A percentile compares a stretch with the other conserved stretches of the same genome.
Evolutionary conservation across 108 stramenopile genomes (phyloP).

Genomic region (Bacterosira constricta): DNA sequence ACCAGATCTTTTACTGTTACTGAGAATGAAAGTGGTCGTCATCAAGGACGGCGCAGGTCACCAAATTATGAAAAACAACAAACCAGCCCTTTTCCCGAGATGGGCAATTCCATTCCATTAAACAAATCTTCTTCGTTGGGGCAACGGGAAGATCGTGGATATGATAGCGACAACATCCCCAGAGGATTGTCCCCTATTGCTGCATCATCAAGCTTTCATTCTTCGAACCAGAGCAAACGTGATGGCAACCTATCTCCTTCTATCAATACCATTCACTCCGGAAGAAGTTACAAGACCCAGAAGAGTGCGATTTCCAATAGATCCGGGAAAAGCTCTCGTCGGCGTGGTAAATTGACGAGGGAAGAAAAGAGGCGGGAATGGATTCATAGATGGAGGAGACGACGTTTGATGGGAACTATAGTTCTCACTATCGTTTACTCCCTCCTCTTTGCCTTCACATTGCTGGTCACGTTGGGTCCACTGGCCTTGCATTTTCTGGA

Average conservation of each 20-base stretch:
- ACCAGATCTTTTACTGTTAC: no score
- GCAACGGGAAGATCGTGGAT: no score
- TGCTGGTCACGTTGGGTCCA: slow-evolving; percentile 16
- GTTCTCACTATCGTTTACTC: slow-evolving; percentile 5
- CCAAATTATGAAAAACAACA: no score
- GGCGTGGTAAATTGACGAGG: slow-evolving; percentile 6
- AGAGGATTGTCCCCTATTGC: no score
- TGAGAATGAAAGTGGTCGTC: no score
- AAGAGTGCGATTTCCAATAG: not conserved
- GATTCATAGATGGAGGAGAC: not conserved
- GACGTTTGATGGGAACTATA: slow-evolving; percentile 16
- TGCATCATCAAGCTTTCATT: no score
- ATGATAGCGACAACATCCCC: no score
- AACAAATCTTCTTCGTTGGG: no score
- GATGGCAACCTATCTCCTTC: slow-evolving; percentile 1
- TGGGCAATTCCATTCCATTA: no score
- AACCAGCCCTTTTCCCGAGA: no score
- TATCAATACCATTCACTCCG: not conserved
- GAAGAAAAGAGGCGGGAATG: slow-evolving; percentile 14
- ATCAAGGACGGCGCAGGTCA: no score
- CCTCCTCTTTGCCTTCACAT: slow-evolving; percentile 8
- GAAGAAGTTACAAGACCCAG: slow-evolving; percentile 3
- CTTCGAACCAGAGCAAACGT: not conserved
- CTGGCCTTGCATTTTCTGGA: slow-evolving; percentile 19
- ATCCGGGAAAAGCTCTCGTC: not conserved